Evolutionary conservation across 31 red algal genomes (phyloP).

Genomic region (Porphyra umbilicalis): DNA sequence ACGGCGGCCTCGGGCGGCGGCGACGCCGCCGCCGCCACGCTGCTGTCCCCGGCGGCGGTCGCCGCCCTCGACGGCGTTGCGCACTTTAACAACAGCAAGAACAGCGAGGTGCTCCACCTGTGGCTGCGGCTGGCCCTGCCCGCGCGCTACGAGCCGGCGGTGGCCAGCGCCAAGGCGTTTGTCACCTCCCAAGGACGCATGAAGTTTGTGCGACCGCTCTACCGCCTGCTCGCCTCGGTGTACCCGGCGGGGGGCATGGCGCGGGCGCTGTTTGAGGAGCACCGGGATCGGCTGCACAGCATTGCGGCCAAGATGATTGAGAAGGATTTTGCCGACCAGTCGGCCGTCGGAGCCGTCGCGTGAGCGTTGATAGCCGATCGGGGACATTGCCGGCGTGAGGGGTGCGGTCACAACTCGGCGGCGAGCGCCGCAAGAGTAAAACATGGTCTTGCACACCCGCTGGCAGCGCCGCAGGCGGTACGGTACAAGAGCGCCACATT

Average conservation of each 20-base stretch:
- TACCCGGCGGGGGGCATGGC: conserved; percentile 41
- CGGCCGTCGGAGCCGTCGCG: neutral
- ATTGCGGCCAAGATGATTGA: conserved; percentile 70
- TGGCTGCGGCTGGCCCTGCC: conserved; percentile 50
- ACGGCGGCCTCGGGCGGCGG: neutral
- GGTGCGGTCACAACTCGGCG: no score
- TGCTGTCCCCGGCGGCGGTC: neutral
- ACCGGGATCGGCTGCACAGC: conserved; percentile 44
- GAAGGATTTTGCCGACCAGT: conserved; percentile 23
- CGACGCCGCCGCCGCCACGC: no score
- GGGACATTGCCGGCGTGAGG: no score
- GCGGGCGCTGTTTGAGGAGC: conserved; percentile 29
- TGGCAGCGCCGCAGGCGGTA: no score
- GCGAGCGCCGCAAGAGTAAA: no score
- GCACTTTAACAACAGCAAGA: conserved; percentile 21
- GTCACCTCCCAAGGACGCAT: conserved; percentile 61
- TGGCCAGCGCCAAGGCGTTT: conserved; percentile 53
- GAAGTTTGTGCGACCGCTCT: conserved; percentile 84
- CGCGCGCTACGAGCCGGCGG: conserved; percentile 20
- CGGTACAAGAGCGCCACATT: no score
- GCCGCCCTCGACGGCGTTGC: neutral
- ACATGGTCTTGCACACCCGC: no score
- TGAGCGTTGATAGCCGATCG: no score
- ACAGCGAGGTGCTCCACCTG: conserved; percentile 51
- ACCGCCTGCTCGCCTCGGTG: conserved; percentile 30